Base-by-base conservation (phyloP, 805 yeast species). In the Schizosaccharomyces osmophilus region DNA sequence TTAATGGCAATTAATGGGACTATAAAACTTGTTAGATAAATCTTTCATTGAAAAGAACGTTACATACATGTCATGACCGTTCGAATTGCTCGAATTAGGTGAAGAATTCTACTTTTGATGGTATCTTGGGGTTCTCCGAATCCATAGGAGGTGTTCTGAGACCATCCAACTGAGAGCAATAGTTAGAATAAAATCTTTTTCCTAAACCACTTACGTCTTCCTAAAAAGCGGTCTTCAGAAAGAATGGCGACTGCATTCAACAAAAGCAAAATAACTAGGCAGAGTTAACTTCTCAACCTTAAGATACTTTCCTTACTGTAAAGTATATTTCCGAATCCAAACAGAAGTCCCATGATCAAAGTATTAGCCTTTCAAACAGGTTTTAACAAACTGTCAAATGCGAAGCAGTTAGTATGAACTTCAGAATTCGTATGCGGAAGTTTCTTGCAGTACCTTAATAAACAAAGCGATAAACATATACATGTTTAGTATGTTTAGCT, bases 181-280 rank as follows among this genome's bases (percentile, higher is more conserved):
- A 17, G 19, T 22, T 59, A 36, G 43, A n/a, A 2, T 59, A 48
- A 11, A 3, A 2, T 24, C 5, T 26, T 8, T 60, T 17, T 19
- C n/a, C 13, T n/a, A 4, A 29, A 8, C 2, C 22, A 70, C 77
- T 62, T 68, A 75, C 78, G 79, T 72, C 95, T 75, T 67, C 82
- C 82, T 63, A 85, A 74, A 67, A 85, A 85, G 63, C 95, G 73
- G 67, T 85, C 93, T 67, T 85, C 94, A 69, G 84, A 84, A 61
- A 85, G 76, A 43, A 85, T 83, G 0, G 93, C 93, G 36, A 85
- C 78, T 0, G 90, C 80, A 69, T 85, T 85, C 59, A 84, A 78
- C 62, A 84, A 72, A 48, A 85, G 69, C 26, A 74, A 69, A 29
- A 67, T 66, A 55, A 72, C 73, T 68, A 51, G 24, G 26, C 9